Evolutionary conservation across 495 filamentous ascomycete genomes (phyloP).

Genomic region (Hypoxylon trugodes): DNA sequence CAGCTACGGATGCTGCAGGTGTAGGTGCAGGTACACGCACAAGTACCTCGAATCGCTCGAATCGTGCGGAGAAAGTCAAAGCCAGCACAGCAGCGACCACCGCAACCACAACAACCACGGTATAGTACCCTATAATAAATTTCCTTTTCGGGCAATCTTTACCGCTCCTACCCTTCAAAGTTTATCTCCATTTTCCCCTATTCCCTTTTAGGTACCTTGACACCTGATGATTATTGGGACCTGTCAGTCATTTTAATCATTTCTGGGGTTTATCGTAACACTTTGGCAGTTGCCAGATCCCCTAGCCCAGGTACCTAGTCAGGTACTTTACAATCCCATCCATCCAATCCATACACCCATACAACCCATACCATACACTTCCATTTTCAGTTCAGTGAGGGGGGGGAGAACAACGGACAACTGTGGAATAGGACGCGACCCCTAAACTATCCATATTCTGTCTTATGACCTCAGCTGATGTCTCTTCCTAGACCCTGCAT

Average conservation of each 20-base stretch:
- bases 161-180: constrained; percentile 19
- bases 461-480: constrained; percentile 44
- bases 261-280: constrained; percentile 9
- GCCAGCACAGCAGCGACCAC: constrained; percentile 2
- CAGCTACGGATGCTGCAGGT: neutral
- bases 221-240: constrained; percentile 11
- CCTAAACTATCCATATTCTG: constrained; percentile 25
- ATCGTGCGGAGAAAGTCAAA: constrained; percentile 26
- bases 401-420: neutral
- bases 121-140: constrained; percentile 30
- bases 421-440: constrained; percentile 26
- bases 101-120: constrained; percentile 19
- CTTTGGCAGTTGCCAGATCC: constrained; percentile 18
- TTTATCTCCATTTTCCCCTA: constrained; percentile 6
- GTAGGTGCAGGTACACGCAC: constrained; percentile 3
- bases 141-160: constrained; percentile 36
- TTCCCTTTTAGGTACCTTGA: constrained; percentile 11
- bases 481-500: constrained; percentile 39
- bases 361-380: neutral
- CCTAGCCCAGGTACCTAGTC: constrained; percentile 1
- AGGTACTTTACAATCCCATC: neutral
- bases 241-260: neutral
- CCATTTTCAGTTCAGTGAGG: constrained; percentile 14
- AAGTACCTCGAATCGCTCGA: neutral
- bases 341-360: neutral